Percentiles rank a stretch among this genome's conserved stretches.
Evolutionary conservation across 768 basidiomycete species (phyloP).

Genomic region (Hygrophoropsis aurantiaca): DNA sequence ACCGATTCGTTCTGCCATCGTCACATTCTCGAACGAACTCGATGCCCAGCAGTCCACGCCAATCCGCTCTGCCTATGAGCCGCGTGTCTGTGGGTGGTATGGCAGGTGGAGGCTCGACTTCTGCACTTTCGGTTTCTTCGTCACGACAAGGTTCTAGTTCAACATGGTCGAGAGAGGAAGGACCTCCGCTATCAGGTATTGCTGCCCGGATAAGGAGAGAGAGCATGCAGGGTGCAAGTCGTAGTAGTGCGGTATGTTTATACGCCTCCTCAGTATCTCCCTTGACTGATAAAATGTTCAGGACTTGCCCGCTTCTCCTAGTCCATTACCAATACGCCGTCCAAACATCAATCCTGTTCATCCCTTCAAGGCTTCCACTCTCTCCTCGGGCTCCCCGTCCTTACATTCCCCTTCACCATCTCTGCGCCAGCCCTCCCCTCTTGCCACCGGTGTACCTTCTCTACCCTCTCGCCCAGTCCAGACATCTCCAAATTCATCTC

Average conservation of each 20-base stretch:
- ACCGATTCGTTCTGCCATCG: slow-evolving; percentile 42
- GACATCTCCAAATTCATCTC: slow-evolving; percentile 42
- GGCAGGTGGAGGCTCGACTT: slow-evolving; percentile 31
- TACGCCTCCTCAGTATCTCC: neutral
- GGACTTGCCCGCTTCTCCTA: slow-evolving; percentile 39
- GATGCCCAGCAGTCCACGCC: slow-evolving; percentile 34
- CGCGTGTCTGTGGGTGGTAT: slow-evolving; percentile 33
- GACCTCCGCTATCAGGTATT: slow-evolving; percentile 29
- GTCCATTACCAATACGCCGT: slow-evolving; percentile 44
- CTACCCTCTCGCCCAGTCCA: slow-evolving; percentile 36
- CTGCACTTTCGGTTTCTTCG: slow-evolving; percentile 41
- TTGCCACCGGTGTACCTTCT: slow-evolving; percentile 33
- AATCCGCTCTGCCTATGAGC: slow-evolving; percentile 33
- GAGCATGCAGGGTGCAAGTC: slow-evolving; percentile 43
- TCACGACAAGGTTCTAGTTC: slow-evolving; percentile 39
- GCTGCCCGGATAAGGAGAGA: slow-evolving; percentile 50
- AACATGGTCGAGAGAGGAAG: slow-evolving; percentile 39
- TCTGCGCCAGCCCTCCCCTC: slow-evolving; percentile 45
- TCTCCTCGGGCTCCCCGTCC: slow-evolving; percentile 50
- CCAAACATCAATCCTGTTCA: slow-evolving; percentile 41
- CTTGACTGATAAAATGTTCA: slow-evolving; percentile 11
- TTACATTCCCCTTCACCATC: slow-evolving; percentile 50
- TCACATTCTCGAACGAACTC: slow-evolving; percentile 36
- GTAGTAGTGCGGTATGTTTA: slow-evolving; percentile 24
- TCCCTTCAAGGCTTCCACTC: slow-evolving; percentile 51